Conservation (phyloP, 768 basidiomycete genomes). For the Erythrobasidium yunnanense region DNA sequence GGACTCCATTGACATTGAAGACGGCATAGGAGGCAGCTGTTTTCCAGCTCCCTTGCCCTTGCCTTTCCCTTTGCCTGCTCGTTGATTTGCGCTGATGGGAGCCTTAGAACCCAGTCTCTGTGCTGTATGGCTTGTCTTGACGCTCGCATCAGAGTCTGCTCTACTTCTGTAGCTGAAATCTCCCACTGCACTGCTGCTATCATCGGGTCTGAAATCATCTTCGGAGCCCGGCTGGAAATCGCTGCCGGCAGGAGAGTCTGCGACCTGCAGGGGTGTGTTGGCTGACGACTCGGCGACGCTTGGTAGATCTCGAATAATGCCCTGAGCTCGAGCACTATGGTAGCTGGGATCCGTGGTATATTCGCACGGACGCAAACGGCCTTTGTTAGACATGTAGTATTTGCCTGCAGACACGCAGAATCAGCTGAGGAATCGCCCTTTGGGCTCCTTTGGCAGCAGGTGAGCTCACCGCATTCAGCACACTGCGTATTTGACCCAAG, state of each 20-base stretch:
- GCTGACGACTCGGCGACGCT: constrained; percentile 49
- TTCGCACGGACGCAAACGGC: constrained; percentile 61
- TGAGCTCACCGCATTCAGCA: constrained; percentile 88
- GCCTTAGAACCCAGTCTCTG: background rate
- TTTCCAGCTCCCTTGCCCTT: constrained; percentile 14
- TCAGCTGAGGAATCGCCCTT: no score
- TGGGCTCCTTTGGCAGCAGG: no score
- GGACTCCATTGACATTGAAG: background rate
- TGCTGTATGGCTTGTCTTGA: background rate
- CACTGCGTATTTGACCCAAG: constrained; percentile 83
- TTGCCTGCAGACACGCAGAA: constrained; percentile 51
- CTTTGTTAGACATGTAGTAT: constrained; percentile 74
- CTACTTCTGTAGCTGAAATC: background rate
- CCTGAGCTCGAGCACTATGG: constrained; percentile 43
- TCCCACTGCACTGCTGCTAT: constrained; percentile 8
- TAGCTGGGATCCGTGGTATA: constrained; percentile 66
- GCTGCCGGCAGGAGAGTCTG: constrained; percentile 24
- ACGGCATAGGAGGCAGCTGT: background rate
- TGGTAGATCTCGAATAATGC: constrained; percentile 49
- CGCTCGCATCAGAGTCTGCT: background rate
- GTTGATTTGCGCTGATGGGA: background rate
- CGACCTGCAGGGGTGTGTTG: constrained; percentile 43
- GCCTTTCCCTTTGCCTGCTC: constrained; percentile 33
- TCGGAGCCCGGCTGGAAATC: background rate
- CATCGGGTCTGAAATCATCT: background rate